phyloP scores from a whole-genome alignment of 768 basidiomycete species.

The Rossbeevera mucosa region DNA sequence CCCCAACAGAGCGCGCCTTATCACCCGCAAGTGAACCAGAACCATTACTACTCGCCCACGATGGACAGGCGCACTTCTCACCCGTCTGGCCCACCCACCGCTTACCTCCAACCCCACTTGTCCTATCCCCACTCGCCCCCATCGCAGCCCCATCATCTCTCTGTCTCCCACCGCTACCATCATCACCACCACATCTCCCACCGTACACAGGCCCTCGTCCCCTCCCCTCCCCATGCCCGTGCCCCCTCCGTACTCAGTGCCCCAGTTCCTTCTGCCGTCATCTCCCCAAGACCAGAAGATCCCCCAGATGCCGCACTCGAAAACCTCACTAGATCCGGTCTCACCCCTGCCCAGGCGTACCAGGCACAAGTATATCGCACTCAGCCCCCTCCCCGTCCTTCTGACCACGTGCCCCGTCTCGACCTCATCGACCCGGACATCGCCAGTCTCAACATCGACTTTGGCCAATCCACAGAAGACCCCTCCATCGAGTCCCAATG shows the following conservation, averaged over 20 bases:
- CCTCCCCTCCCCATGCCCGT: slow-evolving; percentile 40
- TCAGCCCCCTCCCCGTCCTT: slow-evolving; percentile 30
- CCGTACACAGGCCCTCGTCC: slow-evolving; percentile 31
- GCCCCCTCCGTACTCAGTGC: slow-evolving; percentile 49
- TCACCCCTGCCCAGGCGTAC: slow-evolving; percentile 78
- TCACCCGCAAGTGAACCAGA: slow-evolving; percentile 27
- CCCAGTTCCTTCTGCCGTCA: slow-evolving; percentile 39
- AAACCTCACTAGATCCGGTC: slow-evolving; percentile 42
- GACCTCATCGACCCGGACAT: slow-evolving; percentile 52
- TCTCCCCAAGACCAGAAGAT: slow-evolving; percentile 46
- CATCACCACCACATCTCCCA: slow-evolving; percentile 21
- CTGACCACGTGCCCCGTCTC: slow-evolving; percentile 35
- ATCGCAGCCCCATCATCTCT: slow-evolving; percentile 21
- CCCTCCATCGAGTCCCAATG: slow-evolving; percentile 58
- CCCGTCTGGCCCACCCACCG: slow-evolving; percentile 34
- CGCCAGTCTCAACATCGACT: slow-evolving; percentile 57
- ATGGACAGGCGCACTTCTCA: slow-evolving; percentile 48
- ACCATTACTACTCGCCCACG: slow-evolving; percentile 37
- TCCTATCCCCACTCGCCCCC: slow-evolving; percentile 36
- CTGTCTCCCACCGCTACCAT: background rate
- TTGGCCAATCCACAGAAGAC: slow-evolving; percentile 37
- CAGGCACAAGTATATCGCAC: slow-evolving; percentile 67
- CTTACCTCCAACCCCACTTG: slow-evolving; percentile 19
- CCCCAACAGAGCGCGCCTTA: slow-evolving; percentile 13
- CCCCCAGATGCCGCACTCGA: slow-evolving; percentile 46